Conservation (phyloP, 257 asterid genomes). For the Phtheirospermum japonicum region DNA sequence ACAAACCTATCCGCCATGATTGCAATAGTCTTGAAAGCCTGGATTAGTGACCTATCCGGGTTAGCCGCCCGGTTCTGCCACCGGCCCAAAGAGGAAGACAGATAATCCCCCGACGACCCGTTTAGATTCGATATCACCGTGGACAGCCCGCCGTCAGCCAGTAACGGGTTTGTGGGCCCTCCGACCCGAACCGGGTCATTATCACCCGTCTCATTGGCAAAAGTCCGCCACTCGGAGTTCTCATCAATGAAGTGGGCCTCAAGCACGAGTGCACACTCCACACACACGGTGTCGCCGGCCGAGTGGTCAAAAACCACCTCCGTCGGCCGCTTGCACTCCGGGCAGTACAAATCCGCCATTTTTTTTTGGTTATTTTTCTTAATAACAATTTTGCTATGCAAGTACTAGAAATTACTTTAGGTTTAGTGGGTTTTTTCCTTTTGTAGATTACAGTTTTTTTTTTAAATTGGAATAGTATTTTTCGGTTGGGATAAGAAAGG, state of each 20-base stretch:
- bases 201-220: slow-evolving; percentile 54
- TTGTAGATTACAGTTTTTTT: too few species aligned
- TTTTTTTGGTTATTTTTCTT: too few species aligned
- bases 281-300: slow-evolving; percentile 60
- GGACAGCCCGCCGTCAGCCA: slow-evolving; percentile 50
- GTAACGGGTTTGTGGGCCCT: slow-evolving; percentile 48
- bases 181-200: slow-evolving; percentile 58
- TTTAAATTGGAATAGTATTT: too few species aligned
- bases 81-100: slow-evolving; percentile 44
- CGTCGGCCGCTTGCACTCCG: slow-evolving; percentile 51
- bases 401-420: not conserved
- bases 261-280: slow-evolving; percentile 57
- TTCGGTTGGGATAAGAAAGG: too few species aligned
- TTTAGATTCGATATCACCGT: slow-evolving; percentile 54
- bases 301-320: slow-evolving; percentile 64
- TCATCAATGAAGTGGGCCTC: slow-evolving; percentile 62
- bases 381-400: slow-evolving; percentile 8
- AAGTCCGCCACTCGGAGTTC: slow-evolving; percentile 60
- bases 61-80: slow-evolving; percentile 55
- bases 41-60: slow-evolving; percentile 47
- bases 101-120: slow-evolving; percentile 43
- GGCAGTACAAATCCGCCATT: slow-evolving; percentile 40
- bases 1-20: slow-evolving; percentile 52
- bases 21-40: slow-evolving; percentile 52
- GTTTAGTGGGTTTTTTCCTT: too few species aligned